Evolutionary conservation across 345 rosid species (phyloP).

Genomic region (Salix purpurea): DNA sequence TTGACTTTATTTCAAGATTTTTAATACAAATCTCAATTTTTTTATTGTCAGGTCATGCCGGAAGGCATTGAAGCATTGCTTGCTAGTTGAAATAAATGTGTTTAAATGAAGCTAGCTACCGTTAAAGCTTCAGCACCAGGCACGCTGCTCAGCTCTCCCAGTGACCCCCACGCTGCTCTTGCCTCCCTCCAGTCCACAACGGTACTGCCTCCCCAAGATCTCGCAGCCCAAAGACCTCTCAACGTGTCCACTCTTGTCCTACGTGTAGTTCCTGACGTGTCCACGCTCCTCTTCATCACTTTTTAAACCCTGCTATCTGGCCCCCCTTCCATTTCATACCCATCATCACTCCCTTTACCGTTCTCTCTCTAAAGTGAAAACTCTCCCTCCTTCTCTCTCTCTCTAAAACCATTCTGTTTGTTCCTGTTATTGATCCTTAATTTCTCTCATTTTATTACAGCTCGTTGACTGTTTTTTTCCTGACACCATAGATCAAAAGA

Average conservation of each 20-base stretch:
- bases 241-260: constrained; percentile 24
- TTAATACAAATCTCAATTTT: too few relatives aligned
- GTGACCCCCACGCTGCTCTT: not conserved
- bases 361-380: not conserved
- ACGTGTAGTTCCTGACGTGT: constrained; percentile 23
- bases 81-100: too few relatives aligned
- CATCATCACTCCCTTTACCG: not conserved
- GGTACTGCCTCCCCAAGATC: not conserved
- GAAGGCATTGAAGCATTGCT: too few relatives aligned
- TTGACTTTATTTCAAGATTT: too few relatives aligned
- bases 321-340: constrained; percentile 2
- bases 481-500: not conserved
- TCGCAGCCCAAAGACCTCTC: constrained; percentile 20
- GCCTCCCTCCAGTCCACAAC: constrained; percentile 6
- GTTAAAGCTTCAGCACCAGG: constrained; percentile 10
- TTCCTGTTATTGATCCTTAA: not conserved
- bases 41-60: rapidly evolving
- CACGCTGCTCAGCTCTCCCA: constrained; percentile 10
- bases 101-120: too few relatives aligned
- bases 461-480: not conserved
- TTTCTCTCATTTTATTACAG: too few relatives aligned
- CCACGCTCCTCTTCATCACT: constrained; percentile 25
- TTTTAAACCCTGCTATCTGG: constrained; percentile 15
- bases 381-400: not conserved
- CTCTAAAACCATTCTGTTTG: not conserved